Base-by-base conservation (phyloP, 1,284 basidiomycete species). In the Pascua sp. region DNA sequence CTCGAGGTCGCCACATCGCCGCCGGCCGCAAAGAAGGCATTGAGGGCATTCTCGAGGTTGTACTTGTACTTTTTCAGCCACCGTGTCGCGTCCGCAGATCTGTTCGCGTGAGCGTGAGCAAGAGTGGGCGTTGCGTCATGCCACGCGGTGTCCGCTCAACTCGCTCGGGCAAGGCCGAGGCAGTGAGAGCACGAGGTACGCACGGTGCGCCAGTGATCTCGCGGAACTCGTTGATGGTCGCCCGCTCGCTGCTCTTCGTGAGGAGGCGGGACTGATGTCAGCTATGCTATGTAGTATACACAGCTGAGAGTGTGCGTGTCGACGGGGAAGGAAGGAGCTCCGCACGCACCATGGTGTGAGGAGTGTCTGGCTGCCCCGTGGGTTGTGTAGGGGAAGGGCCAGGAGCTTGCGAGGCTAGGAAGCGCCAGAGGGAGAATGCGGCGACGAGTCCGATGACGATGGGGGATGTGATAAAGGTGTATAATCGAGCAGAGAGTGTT, bases 61-160 rank as follows among this genome's bases (percentile, higher is more conserved):
- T 59, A 69, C 55, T 70, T 73, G 57, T 72, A 65, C 56, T 75
- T 74, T 63, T 77, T 79, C 49, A 77, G 65, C 45, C 73, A 65
- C 48, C 64, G 67, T 10, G 60, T 56, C 1, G 75, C 72, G 47
- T 75, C 73, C 17, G 67, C 59, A 10, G 63, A 40, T 15, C 75
- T 77, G 55, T 8, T 16, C 7, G 24, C 24, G 41, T 57, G 18
- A 57, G 50, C 18, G 8, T 18, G 13, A 32, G 32, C 42, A 37
- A 8, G 18, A 15, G 12, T 12, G 18, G 16, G 37, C 42, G 38
- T 44, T 11, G 43, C 32, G 8, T 11, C 36, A 11, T 49, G 5
- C 5, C 16, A 51, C 9, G 17, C 38, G 45, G 47, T 15, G 16
- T 37, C 8, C 12, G 13, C 18, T 11, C 11, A 38, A 37, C 11